phyloP scores from a whole-genome alignment of 306 rosid species.

The Alnus glutinosa region DNA sequence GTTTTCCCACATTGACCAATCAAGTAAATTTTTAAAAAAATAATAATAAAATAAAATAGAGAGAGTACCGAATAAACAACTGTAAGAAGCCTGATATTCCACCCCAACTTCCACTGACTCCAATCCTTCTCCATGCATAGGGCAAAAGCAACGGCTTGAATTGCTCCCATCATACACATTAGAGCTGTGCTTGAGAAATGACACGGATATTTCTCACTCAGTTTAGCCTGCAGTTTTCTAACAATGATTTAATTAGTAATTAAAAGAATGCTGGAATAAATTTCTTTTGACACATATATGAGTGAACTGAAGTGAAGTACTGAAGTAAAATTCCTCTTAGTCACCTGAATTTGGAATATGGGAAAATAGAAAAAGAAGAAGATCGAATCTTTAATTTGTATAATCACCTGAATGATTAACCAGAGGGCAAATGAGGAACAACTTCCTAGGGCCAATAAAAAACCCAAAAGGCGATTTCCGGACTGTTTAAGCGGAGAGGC shows the following conservation, averaged over 20 bases:
- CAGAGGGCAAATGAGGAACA: slow-evolving; percentile 31
- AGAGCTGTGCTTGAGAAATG: slow-evolving; percentile 58
- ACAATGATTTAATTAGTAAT: background rate
- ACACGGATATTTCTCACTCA: slow-evolving; percentile 58
- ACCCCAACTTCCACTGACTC: slow-evolving; percentile 68
- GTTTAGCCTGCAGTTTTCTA: slow-evolving; percentile 46
- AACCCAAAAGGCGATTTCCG: slow-evolving; percentile 28
- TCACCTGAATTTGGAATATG: background rate
- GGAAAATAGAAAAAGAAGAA: background rate
- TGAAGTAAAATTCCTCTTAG: no score
- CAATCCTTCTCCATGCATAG: slow-evolving; percentile 53
- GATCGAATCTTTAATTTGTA: no score
- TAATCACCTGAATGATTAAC: slow-evolving; percentile 48
- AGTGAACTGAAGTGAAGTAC: no score
- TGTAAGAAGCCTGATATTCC: slow-evolving; percentile 58
- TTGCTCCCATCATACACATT: slow-evolving; percentile 56
- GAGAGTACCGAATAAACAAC: slow-evolving; percentile 54
- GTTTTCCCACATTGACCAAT: no score
- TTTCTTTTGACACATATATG: no score
- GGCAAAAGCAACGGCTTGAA: slow-evolving; percentile 50
- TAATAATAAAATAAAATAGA: background rate
- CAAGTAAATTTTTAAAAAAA: background rate
- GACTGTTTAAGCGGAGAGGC: background rate
- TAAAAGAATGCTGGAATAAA: background rate
- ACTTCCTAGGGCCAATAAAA: slow-evolving; percentile 31